A percentile compares a stretch with the other conserved stretches of the same genome.
These are phyloP conservation scores for Termitomyces sp. DNA, from an alignment of 768 basidiomycete genomes.

Conservation along the genomic window DNA sequence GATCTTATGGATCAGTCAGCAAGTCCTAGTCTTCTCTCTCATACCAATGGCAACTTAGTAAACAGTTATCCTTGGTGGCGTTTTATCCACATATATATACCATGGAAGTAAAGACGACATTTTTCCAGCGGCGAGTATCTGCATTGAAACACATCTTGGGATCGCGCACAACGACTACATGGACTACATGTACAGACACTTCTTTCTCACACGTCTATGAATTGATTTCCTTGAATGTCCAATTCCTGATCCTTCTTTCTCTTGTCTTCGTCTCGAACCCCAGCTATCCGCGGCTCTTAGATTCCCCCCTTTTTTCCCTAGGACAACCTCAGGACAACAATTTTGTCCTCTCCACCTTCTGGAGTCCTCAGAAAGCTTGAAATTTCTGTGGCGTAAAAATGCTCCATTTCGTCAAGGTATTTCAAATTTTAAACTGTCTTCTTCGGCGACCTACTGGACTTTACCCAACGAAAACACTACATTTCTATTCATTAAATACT, in stretches of 20 bases:
- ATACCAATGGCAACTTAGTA: too few species aligned
- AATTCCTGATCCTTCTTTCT: neutral
- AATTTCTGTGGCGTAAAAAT: neutral
- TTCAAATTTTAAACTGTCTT: conserved; percentile 2
- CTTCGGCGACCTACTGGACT: conserved; percentile 6
- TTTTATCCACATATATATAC: too few species aligned
- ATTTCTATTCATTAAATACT: too few species aligned
- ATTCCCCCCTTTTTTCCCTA: neutral
- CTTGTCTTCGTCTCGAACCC: too few species aligned
- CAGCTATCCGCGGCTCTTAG: neutral
- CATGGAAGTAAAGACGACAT: neutral
- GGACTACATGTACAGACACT: neutral
- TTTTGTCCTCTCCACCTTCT: neutral
- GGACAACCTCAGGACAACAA: neutral
- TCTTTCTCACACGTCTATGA: neutral
- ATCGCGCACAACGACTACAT: neutral
- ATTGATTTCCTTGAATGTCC: neutral
- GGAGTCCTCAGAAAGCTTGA: neutral
- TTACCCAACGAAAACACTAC: too few species aligned
- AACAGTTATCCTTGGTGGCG: too few species aligned
- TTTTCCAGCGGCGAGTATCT: neutral
- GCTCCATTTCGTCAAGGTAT: neutral
- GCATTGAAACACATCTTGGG: neutral
- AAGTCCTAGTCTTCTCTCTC: too few species aligned
- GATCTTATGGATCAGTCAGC: too few species aligned